Base-by-base conservation (phyloP, 1,284 basidiomycete genomes). In the Mycena citricolor region DNA sequence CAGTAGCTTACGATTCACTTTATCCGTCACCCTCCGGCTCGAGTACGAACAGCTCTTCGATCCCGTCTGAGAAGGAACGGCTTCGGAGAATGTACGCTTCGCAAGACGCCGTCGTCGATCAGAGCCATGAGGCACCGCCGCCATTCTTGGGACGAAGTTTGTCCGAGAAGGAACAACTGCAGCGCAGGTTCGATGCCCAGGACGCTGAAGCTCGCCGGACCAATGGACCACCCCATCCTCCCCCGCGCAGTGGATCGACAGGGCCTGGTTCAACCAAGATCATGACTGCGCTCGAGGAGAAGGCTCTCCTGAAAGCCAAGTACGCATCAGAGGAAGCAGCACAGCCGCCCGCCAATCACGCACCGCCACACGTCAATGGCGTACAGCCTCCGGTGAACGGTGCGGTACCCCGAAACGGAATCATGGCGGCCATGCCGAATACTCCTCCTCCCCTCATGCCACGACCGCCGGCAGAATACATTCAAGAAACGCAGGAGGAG, bases 211-310 rank as follows among this genome's bases (percentile, higher is more conserved):
- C 69, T 6, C 56, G 30, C 36, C 41, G 40, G 35, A 36, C 26
- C 19, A 51, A 55, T 23, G 47, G 47, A 21, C 54, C 57, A 2
- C 53, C 59, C 5, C 49, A 54, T 19, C 50, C 61, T 2, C 57
- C 60, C 2, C 57, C 57, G 13, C 51, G 52, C 22, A 51, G 52
- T 13, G 41, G 43, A 10, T 20, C 54, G 35, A 32, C 61, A 10
- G 60, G 63, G 10, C 67, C 77, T 2, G 54, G 51, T 26, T 61
- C 44, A 30, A 59, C 56, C 40, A 61, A 59, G 23, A 65, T 79
- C 1, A 59, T 89, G 49, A 83, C 79, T 4, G 87, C 87, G 4
- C 79, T 76, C 1, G 85, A 90, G 56, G 87, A 90, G 63, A 90
- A 90, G 63, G 84, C 84, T 13, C 62, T 77, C 42, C 61, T 90